A percentile compares a stretch with the other conserved stretches of the same genome.
Conservation (phyloP, 2,329 filamentous ascomycete species). For the Pseudocercospora cruenta region DNA sequence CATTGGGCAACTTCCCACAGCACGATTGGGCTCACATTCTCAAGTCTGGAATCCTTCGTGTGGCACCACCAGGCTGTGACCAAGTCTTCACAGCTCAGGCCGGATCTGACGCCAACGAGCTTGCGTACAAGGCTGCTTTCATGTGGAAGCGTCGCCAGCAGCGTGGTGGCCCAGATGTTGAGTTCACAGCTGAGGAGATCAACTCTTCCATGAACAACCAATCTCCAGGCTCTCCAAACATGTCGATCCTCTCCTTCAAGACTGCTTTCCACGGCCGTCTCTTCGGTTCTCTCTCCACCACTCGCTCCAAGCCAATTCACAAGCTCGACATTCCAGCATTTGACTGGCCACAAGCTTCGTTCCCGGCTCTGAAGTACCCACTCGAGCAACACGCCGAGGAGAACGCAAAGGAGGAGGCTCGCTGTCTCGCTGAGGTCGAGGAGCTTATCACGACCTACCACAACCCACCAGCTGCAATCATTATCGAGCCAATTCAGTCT, state of each 20-base stretch:
- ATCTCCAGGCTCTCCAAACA: conserved; percentile 73
- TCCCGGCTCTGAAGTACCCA: conserved; percentile 84
- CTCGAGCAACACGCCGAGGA: conserved; percentile 77
- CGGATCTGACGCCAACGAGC: conserved; percentile 91
- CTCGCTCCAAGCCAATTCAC: conserved; percentile 90
- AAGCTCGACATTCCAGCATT: conserved; percentile 94
- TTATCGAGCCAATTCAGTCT: conserved; percentile 90
- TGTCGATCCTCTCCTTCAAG: conserved; percentile 88
- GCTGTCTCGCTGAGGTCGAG: conserved; percentile 82
- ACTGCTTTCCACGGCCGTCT: conserved; percentile 87
- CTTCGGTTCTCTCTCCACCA: conserved; percentile 85
- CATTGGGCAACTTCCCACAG: conserved; percentile 87
- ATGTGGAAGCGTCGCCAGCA: conserved; percentile 85
- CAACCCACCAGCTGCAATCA: conserved; percentile 76
- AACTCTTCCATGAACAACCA: conserved; percentile 78
- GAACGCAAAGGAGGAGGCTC: conserved; percentile 80
- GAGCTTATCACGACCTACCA: conserved; percentile 77
- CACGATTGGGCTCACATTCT: conserved; percentile 81
- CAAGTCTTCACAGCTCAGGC: conserved; percentile 91
- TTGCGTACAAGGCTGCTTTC: conserved; percentile 92
- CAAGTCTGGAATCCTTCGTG: conserved; percentile 76
- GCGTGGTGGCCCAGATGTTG: conserved; percentile 74
- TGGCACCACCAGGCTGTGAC: conserved; percentile 79
- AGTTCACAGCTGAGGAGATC: conserved; percentile 80
- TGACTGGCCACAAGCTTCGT: conserved; percentile 89